phyloP scores from a whole-genome alignment of 2,329 filamentous ascomycete species.

The Monosporascus cannonballus region DNA sequence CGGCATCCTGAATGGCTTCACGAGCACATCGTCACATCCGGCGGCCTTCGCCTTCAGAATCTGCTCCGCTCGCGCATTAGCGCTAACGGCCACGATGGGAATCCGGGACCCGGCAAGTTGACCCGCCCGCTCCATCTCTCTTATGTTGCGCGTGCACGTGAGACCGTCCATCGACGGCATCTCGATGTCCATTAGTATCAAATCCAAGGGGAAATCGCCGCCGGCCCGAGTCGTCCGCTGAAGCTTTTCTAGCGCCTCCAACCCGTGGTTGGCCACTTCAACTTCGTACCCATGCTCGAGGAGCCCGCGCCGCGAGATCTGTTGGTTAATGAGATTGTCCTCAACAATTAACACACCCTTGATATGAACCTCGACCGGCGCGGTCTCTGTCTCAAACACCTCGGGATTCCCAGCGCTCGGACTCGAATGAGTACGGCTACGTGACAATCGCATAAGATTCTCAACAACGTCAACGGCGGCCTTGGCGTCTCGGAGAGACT shows the following conservation, averaged over 20 bases:
- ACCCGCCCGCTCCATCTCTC: slow-evolving; percentile 51
- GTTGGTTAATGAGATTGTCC: slow-evolving; percentile 62
- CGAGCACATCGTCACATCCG: slow-evolving; percentile 58
- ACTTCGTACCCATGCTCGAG: slow-evolving; percentile 52
- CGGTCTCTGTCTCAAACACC: slow-evolving; percentile 8
- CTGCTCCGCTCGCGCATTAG: slow-evolving; percentile 61
- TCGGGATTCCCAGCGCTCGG: slow-evolving; percentile 4
- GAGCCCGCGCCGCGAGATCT: slow-evolving; percentile 55
- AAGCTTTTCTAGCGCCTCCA: slow-evolving; percentile 47
- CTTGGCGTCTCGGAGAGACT: slow-evolving; percentile 34
- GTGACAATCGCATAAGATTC: slow-evolving; percentile 20
- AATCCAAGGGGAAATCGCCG: slow-evolving; percentile 38
- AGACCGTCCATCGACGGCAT: slow-evolving; percentile 71
- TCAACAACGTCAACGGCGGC: slow-evolving; percentile 29
- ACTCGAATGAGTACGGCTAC: slow-evolving; percentile 3
- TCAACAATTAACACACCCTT: slow-evolving; percentile 56
- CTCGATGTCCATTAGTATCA: slow-evolving; percentile 71
- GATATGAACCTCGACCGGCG: slow-evolving; percentile 21
- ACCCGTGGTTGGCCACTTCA: slow-evolving; percentile 56
- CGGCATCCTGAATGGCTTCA: slow-evolving; percentile 64
- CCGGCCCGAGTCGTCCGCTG: slow-evolving; percentile 13
- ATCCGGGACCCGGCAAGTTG: slow-evolving; percentile 46
- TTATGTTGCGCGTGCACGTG: slow-evolving; percentile 58
- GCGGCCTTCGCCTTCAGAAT: slow-evolving; percentile 43
- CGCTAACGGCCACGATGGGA: slow-evolving; percentile 61